These are phyloP conservation scores for Harringtonia aguacate DNA, from an alignment of 2,329 filamentous ascomycete species.

Conservation along the genomic window DNA sequence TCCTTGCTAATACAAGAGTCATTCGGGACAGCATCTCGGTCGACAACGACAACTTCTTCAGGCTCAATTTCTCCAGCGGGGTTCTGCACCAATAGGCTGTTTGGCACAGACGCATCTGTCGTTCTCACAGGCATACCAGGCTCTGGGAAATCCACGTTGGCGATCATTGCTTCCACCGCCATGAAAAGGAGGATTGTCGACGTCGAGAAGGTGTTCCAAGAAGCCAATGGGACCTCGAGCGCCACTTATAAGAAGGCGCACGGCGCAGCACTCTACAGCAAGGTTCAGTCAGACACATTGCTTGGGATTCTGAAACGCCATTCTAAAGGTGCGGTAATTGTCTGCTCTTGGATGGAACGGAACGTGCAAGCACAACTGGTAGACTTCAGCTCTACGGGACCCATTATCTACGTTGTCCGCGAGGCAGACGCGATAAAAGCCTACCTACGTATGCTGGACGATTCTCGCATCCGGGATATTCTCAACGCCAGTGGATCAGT, in stretches of 20 bases:
- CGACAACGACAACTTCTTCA: no score
- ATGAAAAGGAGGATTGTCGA: slow-evolving; percentile 56
- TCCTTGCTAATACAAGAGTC: no score
- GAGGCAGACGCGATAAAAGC: slow-evolving; percentile 51
- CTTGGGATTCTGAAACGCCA: slow-evolving; percentile 48
- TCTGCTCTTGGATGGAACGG: slow-evolving; percentile 55
- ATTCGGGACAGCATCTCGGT: no score
- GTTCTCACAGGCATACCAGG: slow-evolving; percentile 63
- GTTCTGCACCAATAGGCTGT: slow-evolving; percentile 26
- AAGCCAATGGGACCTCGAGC: slow-evolving; percentile 48
- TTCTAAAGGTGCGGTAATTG: slow-evolving; percentile 51
- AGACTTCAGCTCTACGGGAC: slow-evolving; percentile 52
- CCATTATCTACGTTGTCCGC: slow-evolving; percentile 58
- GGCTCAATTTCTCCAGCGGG: no score
- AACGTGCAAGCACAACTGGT: slow-evolving; percentile 46
- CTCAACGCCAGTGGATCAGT: slow-evolving; percentile 43
- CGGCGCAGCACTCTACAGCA: slow-evolving; percentile 49
- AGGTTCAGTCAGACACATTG: slow-evolving; percentile 51
- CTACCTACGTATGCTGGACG: slow-evolving; percentile 30
- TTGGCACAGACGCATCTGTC: slow-evolving; percentile 51
- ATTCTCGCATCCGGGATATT: slow-evolving; percentile 39
- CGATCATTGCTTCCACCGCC: slow-evolving; percentile 59
- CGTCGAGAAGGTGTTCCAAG: slow-evolving; percentile 55
- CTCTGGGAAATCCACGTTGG: slow-evolving; percentile 60
- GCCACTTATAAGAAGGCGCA: slow-evolving; percentile 49